phyloP scores from a whole-genome alignment of 768 basidiomycete species.

The Agrocybe praecox region DNA sequence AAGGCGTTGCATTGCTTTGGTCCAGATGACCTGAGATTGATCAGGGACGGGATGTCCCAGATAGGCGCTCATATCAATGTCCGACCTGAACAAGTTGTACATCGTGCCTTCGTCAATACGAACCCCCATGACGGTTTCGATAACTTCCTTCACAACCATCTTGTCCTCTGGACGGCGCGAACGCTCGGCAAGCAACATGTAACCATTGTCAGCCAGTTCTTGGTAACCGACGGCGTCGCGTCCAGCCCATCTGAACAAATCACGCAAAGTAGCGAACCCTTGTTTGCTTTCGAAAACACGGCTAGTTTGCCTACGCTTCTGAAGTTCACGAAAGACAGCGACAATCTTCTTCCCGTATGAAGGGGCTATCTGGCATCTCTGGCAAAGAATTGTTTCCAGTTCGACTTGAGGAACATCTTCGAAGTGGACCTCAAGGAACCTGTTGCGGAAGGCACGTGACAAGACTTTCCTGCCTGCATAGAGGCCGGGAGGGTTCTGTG shows the following conservation, averaged over 20 bases:
- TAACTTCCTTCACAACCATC: constrained; percentile 85
- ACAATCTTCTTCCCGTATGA: constrained; percentile 93
- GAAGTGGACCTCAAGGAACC: constrained; percentile 97
- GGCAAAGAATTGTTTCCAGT: constrained; percentile 91
- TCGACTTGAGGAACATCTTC: constrained; percentile 95
- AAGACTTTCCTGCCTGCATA: constrained; percentile 95
- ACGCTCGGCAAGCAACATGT: constrained; percentile 96
- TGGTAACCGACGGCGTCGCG: constrained; percentile 89
- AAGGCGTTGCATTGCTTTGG: constrained; percentile 87
- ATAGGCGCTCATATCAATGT: constrained; percentile 42
- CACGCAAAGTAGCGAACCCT: constrained; percentile 94
- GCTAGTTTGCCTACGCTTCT: constrained; percentile 86
- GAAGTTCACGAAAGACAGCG: constrained; percentile 88
- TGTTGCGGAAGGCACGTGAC: constrained; percentile 95
- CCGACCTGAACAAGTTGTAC: constrained; percentile 57
- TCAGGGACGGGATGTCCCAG: constrained; percentile 58
- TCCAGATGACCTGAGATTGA: constrained; percentile 79
- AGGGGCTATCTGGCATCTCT: constrained; percentile 90
- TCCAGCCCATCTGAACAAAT: constrained; percentile 96
- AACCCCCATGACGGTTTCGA: constrained; percentile 89
- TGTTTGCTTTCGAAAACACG: constrained; percentile 98
- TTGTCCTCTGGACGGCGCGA: constrained; percentile 86
- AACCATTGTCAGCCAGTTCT: constrained; percentile 93
- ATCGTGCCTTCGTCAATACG: constrained; percentile 70
- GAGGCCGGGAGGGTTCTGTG: constrained; percentile 95